Evolutionary conservation across 306 rosid genomes (phyloP).

Genomic region (Quercus ilex): DNA sequence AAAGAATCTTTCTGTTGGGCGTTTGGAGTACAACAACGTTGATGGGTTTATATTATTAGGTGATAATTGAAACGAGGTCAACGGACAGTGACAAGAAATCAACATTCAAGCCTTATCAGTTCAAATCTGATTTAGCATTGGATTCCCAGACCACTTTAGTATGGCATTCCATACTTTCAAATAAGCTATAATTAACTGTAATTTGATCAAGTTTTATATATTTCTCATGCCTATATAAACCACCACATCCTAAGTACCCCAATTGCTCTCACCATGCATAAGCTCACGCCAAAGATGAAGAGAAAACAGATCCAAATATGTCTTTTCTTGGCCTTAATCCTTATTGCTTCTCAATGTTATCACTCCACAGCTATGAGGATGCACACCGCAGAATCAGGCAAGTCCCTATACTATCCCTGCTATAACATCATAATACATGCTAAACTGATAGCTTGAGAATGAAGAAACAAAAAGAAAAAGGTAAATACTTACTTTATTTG

Average conservation of each 20-base stretch:
- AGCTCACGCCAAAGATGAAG: constrained; percentile 19
- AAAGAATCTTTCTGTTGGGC: neutral
- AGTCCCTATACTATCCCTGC: neutral
- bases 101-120: neutral
- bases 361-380: constrained; percentile 1
- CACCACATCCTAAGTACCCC: neutral
- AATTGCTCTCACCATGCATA: constrained; percentile 4
- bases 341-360: constrained; percentile 9
- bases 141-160: constrained; percentile 27
- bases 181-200: constrained; percentile 2
- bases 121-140: constrained; percentile 14
- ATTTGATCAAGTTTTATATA: neutral
- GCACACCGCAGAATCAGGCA: constrained; percentile 20
- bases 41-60: constrained; percentile 1
- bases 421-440: neutral
- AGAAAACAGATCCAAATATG: neutral
- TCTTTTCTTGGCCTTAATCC: constrained; percentile 17
- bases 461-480: neutral
- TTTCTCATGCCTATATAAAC: constrained; percentile 7
- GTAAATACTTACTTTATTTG: neutral
- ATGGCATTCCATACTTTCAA: constrained; percentile 18
- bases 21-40: constrained; percentile 1
- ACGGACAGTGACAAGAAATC: constrained; percentile 18
- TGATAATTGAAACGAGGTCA: constrained; percentile 4
- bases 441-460: neutral